Evolutionary conservation across 23 red algal species (phyloP), one percentile per base, ranked within the genome.

Genomic region (Gracilaria domingensis): DNA sequence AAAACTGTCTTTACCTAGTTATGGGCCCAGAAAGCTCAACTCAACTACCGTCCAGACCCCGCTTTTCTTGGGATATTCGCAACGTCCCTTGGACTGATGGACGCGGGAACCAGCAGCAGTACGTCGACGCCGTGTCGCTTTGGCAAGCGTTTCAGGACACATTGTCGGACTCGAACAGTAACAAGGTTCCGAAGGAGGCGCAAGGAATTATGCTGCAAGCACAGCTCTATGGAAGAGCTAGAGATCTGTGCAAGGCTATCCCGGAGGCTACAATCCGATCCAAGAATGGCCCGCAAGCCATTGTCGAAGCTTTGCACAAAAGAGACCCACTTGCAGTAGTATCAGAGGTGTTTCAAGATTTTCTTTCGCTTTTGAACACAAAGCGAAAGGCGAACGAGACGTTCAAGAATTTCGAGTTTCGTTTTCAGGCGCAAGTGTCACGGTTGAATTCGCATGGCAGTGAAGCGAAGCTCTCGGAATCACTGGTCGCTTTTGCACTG

Each of bases 1-100:
- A n/a, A n/a, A n/a, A n/a, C n/a, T n/a, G n/a, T n/a, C n/a, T n/a
- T 1, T 25, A 13, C 4, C 58, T 81, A 34, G 77, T 81, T 81
- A 81, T 81, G 50, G 77, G 77, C 77, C 77, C 77, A 81, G 48
- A 81, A 57, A 59, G 77, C 77, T 81, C 77, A 8, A 25, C 20
- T 59, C n/a, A n/a, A n/a, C 9, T 47, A 32, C 47, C 48, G 45
- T 51, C 40, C 0, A n/a, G 77, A 9, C 77, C 77, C 77, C 49
- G 20, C 70, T 85, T 5, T n/a, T 44, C 57, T 0, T 85, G 81
- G 81, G 59, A 85, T 39, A 33, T 49, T 16, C 34, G 25, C 7
- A 85, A 32, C n/a, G 59, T 49, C 1, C 54, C 55, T 4, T 85
- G 60, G 81, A 85, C 81, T 9, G 81, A 85, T 34, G 81, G 62